Evolutionary conservation across 1,139 yeast genomes (phyloP).

Genomic region (Debaryomyces udenii): DNA sequence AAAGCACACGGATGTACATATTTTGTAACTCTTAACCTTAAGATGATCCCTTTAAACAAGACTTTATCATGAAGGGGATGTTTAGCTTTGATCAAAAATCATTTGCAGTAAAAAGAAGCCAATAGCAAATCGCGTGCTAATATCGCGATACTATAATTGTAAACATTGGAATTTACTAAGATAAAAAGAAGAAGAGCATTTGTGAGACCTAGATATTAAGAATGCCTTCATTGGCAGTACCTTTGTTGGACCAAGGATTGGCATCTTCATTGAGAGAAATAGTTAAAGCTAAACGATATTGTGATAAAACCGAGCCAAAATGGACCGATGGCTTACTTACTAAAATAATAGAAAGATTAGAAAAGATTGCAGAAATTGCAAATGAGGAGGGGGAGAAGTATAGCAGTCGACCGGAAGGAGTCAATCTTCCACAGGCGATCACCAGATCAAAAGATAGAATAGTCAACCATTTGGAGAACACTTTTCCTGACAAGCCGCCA

Average conservation of each 20-base stretch:
- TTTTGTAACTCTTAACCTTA: too few relatives aligned
- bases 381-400: constrained; percentile 17
- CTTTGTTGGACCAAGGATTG: constrained; percentile 2
- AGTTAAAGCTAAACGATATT: constrained; percentile 7
- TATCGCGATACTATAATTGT: too few relatives aligned
- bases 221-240: constrained; percentile 5
- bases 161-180: too few relatives aligned
- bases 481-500: constrained; percentile 50
- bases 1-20: too few relatives aligned
- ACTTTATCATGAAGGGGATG: too few relatives aligned
- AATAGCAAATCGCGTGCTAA: too few relatives aligned
- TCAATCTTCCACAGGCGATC: constrained; percentile 21
- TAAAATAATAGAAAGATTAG: constrained; percentile 14
- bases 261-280: constrained; percentile 6
- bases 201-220: not conserved
- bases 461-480: constrained; percentile 20
- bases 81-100: too few relatives aligned
- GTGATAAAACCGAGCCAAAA: constrained; percentile 1
- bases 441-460: constrained; percentile 13
- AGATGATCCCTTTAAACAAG: too few relatives aligned
- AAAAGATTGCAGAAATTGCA: constrained; percentile 19
- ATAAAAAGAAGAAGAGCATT: too few relatives aligned
- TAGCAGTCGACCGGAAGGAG: constrained; percentile 17
- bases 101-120: too few relatives aligned
- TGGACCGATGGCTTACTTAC: constrained; percentile 17